Evolutionary conservation across 768 basidiomycete genomes (phyloP).

Genomic region (Leccinum olivaceopallidum): DNA sequence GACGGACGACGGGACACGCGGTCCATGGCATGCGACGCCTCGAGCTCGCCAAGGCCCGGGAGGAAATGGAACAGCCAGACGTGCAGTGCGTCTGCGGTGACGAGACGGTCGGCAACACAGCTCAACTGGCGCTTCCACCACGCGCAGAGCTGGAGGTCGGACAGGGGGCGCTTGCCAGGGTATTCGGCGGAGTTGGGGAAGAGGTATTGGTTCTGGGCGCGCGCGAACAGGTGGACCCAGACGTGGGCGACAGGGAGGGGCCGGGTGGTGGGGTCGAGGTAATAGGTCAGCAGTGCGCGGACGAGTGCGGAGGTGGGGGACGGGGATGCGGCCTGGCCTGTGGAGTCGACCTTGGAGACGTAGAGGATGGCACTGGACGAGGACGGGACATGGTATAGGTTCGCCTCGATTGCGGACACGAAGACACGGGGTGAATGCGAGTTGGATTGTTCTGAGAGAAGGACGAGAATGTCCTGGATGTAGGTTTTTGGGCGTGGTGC

Average conservation of each 20-base stretch:
- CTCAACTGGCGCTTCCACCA: conserved; percentile 91
- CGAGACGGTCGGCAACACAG: conserved; percentile 27
- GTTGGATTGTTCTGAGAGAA: conserved; percentile 63
- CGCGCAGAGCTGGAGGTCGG: conserved; percentile 72
- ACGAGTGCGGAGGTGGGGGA: conserved; percentile 74
- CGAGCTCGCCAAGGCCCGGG: conserved; percentile 67
- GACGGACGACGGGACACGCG: conserved; percentile 30
- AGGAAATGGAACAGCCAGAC: conserved; percentile 58
- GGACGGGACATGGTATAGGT: conserved; percentile 69
- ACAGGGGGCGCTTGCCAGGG: conserved; percentile 67
- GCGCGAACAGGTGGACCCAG: conserved; percentile 88
- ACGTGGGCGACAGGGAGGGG: conserved; percentile 55
- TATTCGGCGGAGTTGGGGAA: conserved; percentile 86
- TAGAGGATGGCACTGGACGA: conserved; percentile 77
- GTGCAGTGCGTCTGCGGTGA: not conserved
- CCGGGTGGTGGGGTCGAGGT: conserved; percentile 61
- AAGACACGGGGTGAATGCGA: conserved; percentile 56
- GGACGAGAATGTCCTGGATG: conserved; percentile 74
- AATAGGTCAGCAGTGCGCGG: conserved; percentile 61
- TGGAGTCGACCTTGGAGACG: conserved; percentile 92
- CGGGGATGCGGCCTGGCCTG: conserved; percentile 59
- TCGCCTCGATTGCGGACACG: conserved; percentile 78
- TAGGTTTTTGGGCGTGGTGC: conserved; percentile 62
- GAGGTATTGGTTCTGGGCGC: conserved; percentile 88
- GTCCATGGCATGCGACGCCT: conserved; percentile 62